Evolutionary conservation across 495 filamentous ascomycete species (phyloP).

Genomic region (Jackrogersella multiformis): DNA sequence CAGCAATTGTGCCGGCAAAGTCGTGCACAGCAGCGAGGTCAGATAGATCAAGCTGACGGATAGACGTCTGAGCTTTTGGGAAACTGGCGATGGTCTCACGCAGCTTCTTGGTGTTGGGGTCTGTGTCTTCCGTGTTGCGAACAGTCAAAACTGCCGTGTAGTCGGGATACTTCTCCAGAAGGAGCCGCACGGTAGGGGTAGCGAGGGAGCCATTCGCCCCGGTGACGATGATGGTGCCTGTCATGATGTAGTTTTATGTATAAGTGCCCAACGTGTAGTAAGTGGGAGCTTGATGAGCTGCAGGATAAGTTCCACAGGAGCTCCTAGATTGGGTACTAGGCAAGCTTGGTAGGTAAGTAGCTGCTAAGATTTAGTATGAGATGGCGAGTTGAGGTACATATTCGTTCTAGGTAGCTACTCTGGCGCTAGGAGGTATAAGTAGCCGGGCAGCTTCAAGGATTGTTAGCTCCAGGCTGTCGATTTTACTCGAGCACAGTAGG

Average conservation of each 20-base stretch:
- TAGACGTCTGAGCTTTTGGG: slow-evolving; percentile 45
- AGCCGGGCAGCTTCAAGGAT: too few relatives aligned
- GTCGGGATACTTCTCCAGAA: slow-evolving; percentile 51
- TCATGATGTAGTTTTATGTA: slow-evolving; percentile 22
- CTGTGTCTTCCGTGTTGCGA: slow-evolving; percentile 51
- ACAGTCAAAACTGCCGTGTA: slow-evolving; percentile 54
- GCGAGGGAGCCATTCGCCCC: slow-evolving; percentile 61
- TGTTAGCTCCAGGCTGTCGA: not conserved
- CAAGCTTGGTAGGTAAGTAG: not conserved
- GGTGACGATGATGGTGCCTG: slow-evolving; percentile 58
- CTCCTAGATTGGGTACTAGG: slow-evolving; percentile 15
- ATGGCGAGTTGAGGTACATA: not conserved
- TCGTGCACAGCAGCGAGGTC: slow-evolving; percentile 48
- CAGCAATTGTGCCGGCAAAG: slow-evolving; percentile 45
- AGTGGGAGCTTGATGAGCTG: slow-evolving; percentile 3
- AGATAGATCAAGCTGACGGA: slow-evolving; percentile 55
- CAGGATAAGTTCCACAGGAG: slow-evolving; percentile 15
- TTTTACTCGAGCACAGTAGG: not conserved
- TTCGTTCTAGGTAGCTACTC: slow-evolving; percentile 1
- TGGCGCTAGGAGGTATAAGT: not conserved
- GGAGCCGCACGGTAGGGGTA: slow-evolving; percentile 52
- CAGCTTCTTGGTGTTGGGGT: slow-evolving; percentile 56
- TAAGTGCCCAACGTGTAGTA: not conserved
- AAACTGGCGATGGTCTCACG: slow-evolving; percentile 46
- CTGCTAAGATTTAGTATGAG: slow-evolving; percentile 2